Percentiles rank a stretch among this genome's conserved stretches.
These are phyloP conservation scores for Colletotrichum echinochloae DNA, from an alignment of 2,329 filamentous ascomycete genomes.

Conservation along the genomic window DNA sequence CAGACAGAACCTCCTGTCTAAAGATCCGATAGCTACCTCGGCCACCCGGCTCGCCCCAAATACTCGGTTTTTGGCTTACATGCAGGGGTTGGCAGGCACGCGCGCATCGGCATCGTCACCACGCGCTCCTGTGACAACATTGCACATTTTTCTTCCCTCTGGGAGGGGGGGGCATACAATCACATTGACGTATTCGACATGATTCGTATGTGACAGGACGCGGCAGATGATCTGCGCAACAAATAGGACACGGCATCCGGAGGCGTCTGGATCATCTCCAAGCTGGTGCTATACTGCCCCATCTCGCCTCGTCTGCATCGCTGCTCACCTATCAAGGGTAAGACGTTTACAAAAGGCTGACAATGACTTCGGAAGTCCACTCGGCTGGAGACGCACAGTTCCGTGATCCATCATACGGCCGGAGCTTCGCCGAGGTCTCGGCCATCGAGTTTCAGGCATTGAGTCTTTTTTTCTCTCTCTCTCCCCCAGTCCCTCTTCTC, in stretches of 20 bases:
- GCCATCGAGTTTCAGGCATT: not conserved
- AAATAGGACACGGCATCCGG: not conserved
- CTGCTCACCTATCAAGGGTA: constrained; percentile 10
- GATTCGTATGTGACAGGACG: constrained; percentile 5
- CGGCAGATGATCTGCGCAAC: not conserved
- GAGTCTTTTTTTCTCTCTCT: constrained; percentile 28
- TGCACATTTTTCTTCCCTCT: constrained; percentile 9
- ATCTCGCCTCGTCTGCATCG: constrained; percentile 14
- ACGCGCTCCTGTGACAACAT: constrained; percentile 36
- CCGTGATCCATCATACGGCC: constrained; percentile 32
- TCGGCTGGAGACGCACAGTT: constrained; percentile 25
- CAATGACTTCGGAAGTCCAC: constrained; percentile 25
- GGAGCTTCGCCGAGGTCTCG: constrained; percentile 36
- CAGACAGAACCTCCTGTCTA: constrained; percentile 28
- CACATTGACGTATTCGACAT: constrained; percentile 3
- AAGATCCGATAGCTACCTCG: constrained; percentile 12
- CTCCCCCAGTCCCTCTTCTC: not conserved
- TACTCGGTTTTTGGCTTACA: constrained; percentile 35
- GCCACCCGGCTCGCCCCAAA: constrained; percentile 16
- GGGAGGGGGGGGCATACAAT: not conserved
- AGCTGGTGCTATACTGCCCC: not conserved
- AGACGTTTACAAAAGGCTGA: constrained; percentile 1
- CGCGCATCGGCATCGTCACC: constrained; percentile 31
- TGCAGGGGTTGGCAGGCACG: constrained; percentile 35
- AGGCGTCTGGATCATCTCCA: not conserved